Conservation (phyloP, 2,329 filamentous ascomycete species). For the Aureobasidium lini region DNA sequence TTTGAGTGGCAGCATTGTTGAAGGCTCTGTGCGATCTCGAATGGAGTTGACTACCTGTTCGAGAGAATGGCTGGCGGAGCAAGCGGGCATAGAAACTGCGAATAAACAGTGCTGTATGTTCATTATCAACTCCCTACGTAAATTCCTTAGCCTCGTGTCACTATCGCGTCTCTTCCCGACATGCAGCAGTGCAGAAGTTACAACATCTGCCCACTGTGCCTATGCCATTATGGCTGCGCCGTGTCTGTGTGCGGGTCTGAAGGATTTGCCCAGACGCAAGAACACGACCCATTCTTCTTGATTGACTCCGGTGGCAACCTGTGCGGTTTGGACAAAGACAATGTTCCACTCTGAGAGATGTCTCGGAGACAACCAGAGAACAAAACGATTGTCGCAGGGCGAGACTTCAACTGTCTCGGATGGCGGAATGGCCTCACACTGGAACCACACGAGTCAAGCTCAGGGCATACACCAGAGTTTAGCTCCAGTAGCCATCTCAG, state of each 20-base stretch:
- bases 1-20: too few species aligned
- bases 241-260: background rate
- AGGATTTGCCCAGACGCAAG: background rate
- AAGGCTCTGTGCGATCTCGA: too few species aligned
- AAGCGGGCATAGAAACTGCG: background rate
- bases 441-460: background rate
- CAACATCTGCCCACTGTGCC: background rate
- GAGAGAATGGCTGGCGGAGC: background rate
- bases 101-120: background rate
- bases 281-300: background rate
- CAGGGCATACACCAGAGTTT: background rate
- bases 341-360: slow-evolving; percentile 4
- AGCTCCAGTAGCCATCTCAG: background rate
- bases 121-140: background rate
- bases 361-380: background rate
- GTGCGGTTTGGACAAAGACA: background rate
- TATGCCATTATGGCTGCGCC: background rate
- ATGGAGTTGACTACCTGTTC: too few species aligned
- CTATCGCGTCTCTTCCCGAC: background rate
- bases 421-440: background rate
- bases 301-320: background rate
- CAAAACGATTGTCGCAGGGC: background rate
- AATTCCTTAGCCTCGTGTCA: background rate
- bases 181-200: background rate
- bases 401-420: slow-evolving; percentile 1